Evolutionary conservation across 2,329 filamentous ascomycete genomes (phyloP).

Genomic region (Xylaria sp.): DNA sequence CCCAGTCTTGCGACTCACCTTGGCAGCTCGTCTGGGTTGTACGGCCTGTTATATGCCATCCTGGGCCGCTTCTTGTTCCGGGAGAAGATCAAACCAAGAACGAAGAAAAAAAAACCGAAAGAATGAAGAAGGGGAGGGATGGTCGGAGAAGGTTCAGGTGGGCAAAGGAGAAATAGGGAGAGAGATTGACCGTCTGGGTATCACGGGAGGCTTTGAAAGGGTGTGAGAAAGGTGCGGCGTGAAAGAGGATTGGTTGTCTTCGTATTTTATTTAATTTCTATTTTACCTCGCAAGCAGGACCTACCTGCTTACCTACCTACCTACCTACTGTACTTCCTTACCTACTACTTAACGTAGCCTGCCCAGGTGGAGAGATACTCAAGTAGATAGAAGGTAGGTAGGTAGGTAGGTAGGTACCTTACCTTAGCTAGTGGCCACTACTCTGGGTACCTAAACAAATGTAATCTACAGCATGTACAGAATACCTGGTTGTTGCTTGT

Average conservation of each 20-base stretch:
- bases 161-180: constrained; percentile 12
- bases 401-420: too few species aligned
- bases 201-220: constrained; percentile 2
- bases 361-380: too few species aligned
- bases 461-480: too few species aligned
- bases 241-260: constrained; percentile 5
- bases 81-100: background rate
- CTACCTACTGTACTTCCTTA: too few species aligned
- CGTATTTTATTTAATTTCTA: constrained; percentile 2
- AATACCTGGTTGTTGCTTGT: background rate
- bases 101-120: background rate
- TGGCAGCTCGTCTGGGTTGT: constrained; percentile 93
- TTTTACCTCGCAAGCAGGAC: background rate
- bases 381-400: too few species aligned
- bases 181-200: constrained; percentile 11
- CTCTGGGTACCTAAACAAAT: too few species aligned
- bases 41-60: constrained; percentile 94
- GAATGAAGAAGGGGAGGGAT: background rate
- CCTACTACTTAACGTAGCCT: too few species aligned
- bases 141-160: constrained; percentile 1
- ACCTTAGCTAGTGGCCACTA: too few species aligned
- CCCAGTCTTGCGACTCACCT: constrained; percentile 63
- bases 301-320: too few species aligned
- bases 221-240: background rate
- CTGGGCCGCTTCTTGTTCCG: constrained; percentile 31